Evolutionary conservation across 768 basidiomycete genomes (phyloP).

Genomic region (Boletus sp.): DNA sequence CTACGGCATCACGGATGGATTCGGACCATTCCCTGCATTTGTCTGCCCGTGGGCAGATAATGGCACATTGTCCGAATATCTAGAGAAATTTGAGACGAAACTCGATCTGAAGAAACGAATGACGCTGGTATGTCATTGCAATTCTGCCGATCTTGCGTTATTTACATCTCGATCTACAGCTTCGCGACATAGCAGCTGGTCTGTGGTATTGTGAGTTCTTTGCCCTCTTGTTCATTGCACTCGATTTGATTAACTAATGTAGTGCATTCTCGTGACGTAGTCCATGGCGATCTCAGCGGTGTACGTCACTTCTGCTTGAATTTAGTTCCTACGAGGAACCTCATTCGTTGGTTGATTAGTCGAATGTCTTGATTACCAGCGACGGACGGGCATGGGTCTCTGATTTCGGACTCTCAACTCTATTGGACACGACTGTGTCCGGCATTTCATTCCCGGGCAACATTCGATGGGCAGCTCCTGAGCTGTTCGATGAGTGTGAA

Average conservation of each 20-base stretch:
- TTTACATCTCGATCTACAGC: conserved; percentile 14
- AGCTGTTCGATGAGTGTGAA: conserved; percentile 13
- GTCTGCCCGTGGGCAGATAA: conserved; percentile 35
- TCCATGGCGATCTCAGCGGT: conserved; percentile 43
- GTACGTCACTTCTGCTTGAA: conserved; percentile 13
- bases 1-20: conserved; percentile 25
- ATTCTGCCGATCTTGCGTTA: not conserved
- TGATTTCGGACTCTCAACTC: conserved; percentile 33
- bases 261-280: conserved; percentile 25
- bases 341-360: conserved; percentile 9
- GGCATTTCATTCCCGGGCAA: conserved; percentile 22
- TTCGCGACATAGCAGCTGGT: conserved; percentile 24
- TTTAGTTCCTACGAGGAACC: not conserved
- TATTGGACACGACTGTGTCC: conserved; percentile 2
- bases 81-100: conserved; percentile 14
- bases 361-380: conserved; percentile 21
- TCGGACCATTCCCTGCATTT: conserved; percentile 30
- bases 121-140: conserved; percentile 11
- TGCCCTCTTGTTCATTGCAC: not conserved
- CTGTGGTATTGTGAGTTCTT: conserved; percentile 19
- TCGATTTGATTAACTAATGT: not conserved
- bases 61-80: conserved; percentile 31
- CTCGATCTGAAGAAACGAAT: conserved; percentile 18
- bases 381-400: conserved; percentile 20
- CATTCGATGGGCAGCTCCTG: conserved; percentile 31